A percentile compares a stretch with the other conserved stretches of the same genome.
These are phyloP conservation scores for Sporisorium graminicola DNA, from an alignment of 1,284 basidiomycete species.

Conservation along the genomic window DNA sequence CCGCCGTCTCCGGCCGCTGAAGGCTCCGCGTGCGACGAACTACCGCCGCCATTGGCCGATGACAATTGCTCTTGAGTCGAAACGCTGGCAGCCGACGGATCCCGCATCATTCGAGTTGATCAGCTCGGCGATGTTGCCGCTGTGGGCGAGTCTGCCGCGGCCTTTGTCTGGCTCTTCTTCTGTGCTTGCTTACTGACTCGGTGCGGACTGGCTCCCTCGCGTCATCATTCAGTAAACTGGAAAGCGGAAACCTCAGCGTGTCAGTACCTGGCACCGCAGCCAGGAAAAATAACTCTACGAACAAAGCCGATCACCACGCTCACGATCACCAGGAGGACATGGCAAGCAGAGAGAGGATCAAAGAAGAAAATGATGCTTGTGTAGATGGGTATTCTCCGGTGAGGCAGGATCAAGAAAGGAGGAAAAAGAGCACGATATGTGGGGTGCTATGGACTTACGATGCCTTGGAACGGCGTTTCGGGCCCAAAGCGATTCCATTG, in stretches of 20 bases:
- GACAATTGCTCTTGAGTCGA: neutral
- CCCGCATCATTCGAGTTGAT: neutral
- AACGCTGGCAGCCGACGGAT: neutral
- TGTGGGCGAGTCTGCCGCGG: neutral
- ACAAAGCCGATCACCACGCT: neutral
- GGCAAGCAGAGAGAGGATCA: neutral
- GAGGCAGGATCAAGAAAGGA: neutral
- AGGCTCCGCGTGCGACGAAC: neutral
- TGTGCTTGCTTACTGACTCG: too few species aligned
- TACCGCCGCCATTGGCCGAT: neutral
- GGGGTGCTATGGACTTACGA: neutral
- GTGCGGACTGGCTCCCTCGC: neutral
- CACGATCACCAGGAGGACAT: neutral
- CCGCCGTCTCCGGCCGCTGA: too few species aligned
- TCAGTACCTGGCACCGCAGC: neutral
- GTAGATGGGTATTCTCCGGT: neutral
- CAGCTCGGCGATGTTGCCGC: neutral
- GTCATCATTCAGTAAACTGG: neutral
- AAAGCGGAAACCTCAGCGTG: neutral
- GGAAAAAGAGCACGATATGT: neutral
- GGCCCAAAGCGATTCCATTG: conserved; percentile 10
- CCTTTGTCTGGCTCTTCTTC: neutral
- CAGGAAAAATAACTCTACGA: neutral
- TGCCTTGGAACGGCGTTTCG: conserved; percentile 25
- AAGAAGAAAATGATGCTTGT: neutral